Base-by-base conservation (phyloP, 1,284 basidiomycete species). In the Cryptococcus sp. region DNA sequence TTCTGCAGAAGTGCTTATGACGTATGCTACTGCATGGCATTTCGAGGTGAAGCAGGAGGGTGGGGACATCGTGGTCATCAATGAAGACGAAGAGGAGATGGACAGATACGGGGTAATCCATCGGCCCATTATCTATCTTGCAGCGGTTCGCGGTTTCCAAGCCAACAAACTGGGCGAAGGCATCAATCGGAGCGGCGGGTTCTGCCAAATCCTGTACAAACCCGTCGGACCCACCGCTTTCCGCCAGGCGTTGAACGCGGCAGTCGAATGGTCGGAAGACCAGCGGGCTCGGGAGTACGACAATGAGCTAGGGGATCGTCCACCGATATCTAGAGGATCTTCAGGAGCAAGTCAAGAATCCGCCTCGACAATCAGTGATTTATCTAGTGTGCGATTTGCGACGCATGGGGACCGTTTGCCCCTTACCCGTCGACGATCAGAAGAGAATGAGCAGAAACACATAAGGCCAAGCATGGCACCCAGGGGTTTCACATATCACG, bases 151-250 rank as follows among this genome's bases (percentile, higher is more conserved):
- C 50, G 87, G 87, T 27, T 87, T 85, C 20, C 55, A 72, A 82
- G 85, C 6, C 79, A 83, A 46, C 76, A 30, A 60, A 25, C 16
- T 51, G 11, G 40, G 47, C 5, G 52, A 62, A 16, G 43, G 50
- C 20, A 54, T 64, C 22, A 63, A 91, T 70, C 82, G 82, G 27
- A 84, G 86, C n/a, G 93, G 93, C 19, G 92, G 93, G 30, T 89
- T 91, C 75, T 90, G 89, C 74, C 85, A 90, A 16, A 82, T 93
- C 41, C 79, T 95, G 22, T 91, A 89, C 83, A 97, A 97, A 76
- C 93, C 93, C 3, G 87, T 87, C 27, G 92, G 93, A 0, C 93
- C 93, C 0, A 85, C 85, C 50, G 85, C 88, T 35, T 81, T 96
- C 54, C 84, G 86, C 39, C 74, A 83, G 16, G 84, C 87, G 5